Base-by-base conservation (phyloP, 176 grass and related monocot species). In the Lolium rigidum region DNA sequence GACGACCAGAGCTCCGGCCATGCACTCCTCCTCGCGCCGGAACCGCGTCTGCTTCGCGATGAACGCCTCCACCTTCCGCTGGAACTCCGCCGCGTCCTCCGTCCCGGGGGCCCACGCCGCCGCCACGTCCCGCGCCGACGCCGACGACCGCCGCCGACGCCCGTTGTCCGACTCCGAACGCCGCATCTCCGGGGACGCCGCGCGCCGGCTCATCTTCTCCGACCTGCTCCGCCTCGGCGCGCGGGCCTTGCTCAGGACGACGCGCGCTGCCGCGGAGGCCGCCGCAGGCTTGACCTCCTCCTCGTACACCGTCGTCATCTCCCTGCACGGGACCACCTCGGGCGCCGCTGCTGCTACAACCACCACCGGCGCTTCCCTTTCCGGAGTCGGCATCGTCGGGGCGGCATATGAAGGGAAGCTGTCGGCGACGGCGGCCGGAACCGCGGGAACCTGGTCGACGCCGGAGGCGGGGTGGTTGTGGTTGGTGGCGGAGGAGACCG, bases 11-110 rank as follows among this genome's bases (percentile, higher is more conserved):
- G 78, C 78, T 13, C 78, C 90, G 64, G 81, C 61, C 82, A 94
- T 87, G 57, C 89, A 97, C 82, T 99, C 97, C 91, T 99, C 92
- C 91, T 99, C 92, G 55, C 87, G 89, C 48, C 92, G 97, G 88
- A 99, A 97, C 24, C 80, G 58, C 1, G 89, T 91, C 79, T 99
- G 94, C 91, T 87, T 89, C 9, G 90, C 92, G 84, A 99, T 97
- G 87, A 99, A 99, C 77, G 85, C 92, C 88, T 97, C 97, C 11
- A 99, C 82, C 24, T 81, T 94, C 50, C 86, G 87, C 68, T 90
- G 81, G 84, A 99, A 97, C 79, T 94, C 94, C 15, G 85, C 97
- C 37, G 85, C 87, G 80, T 97, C 95, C 18, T 94, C 92, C 39
- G 54, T 20, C 0, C 88, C 91, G 72, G 72, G 31, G 31, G 31